Conservation (phyloP, 352 stramenopile genomes). For the Globisporangium heterothallicum region DNA sequence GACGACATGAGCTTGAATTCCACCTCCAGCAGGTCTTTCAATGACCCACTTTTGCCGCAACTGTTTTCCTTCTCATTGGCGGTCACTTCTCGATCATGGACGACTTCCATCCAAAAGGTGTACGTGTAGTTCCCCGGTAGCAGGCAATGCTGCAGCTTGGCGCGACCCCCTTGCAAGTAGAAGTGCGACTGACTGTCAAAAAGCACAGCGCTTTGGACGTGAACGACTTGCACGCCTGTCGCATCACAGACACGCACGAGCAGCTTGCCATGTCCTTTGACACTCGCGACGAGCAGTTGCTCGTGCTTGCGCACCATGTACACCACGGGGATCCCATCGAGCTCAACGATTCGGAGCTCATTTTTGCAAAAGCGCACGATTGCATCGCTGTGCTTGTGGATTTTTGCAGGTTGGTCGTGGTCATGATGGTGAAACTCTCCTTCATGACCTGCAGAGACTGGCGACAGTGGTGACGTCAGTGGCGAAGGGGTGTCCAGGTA, state of each 20-base stretch:
- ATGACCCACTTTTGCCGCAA: background rate
- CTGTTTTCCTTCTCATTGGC: constrained; percentile 8
- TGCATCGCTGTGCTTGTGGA: background rate
- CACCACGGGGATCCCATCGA: constrained; percentile 27
- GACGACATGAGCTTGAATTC: constrained; percentile 38
- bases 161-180: constrained; percentile 35
- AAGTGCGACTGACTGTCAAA: constrained; percentile 71
- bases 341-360: constrained; percentile 23
- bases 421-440: too few species aligned
- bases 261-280: constrained; percentile 46
- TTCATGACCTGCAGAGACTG: background rate
- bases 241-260: constrained; percentile 56
- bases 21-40: constrained; percentile 37
- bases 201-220: constrained; percentile 53
- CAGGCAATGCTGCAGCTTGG: constrained; percentile 33
- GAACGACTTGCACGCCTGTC: constrained; percentile 35
- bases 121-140: constrained; percentile 58
- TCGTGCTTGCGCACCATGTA: constrained; percentile 44
- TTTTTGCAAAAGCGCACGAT: constrained; percentile 34
- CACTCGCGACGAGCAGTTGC: constrained; percentile 49
- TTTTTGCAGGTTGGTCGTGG: background rate
- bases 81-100: too few species aligned
- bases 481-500: too few species aligned
- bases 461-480: too few species aligned
- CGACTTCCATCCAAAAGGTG: constrained; percentile 61